Percentiles rank a stretch among this genome's conserved stretches.
phyloP scores from a whole-genome alignment of 352 stramenopile genomes.

The Proteromonas lacertae region DNA sequence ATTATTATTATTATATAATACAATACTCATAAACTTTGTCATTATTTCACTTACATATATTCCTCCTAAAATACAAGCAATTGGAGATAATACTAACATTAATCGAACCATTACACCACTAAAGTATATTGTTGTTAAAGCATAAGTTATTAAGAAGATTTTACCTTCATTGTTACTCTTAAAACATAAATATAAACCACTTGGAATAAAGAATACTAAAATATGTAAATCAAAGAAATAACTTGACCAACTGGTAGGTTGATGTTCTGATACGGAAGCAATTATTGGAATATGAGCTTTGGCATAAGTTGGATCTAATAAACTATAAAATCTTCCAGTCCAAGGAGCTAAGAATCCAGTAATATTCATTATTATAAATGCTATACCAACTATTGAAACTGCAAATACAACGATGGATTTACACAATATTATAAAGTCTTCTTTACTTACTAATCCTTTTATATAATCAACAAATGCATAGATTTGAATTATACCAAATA shows the following conservation, averaged over 20 bases:
- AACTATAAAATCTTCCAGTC: slow-evolving; percentile 42
- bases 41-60: no score
- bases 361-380: no score
- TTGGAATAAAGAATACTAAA: slow-evolving; percentile 42
- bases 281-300: slow-evolving; percentile 68
- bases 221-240: slow-evolving; percentile 68
- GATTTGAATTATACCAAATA: slow-evolving; percentile 49
- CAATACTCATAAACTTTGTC: no score
- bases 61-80: slow-evolving; percentile 50
- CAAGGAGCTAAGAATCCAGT: slow-evolving; percentile 40
- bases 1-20: no score
- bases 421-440: no score
- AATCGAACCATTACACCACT: no score
- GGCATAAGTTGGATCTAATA: slow-evolving; percentile 51
- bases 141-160: no score
- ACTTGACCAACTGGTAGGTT: slow-evolving; percentile 58
- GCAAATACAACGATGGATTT: slow-evolving; percentile 22
- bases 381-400: slow-evolving; percentile 20
- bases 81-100: slow-evolving; percentile 51
- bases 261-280: slow-evolving; percentile 56
- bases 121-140: no score
- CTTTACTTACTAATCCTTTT: slow-evolving; percentile 6
- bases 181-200: slow-evolving; percentile 52
- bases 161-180: no score
- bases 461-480: slow-evolving; percentile 9